Conservation (phyloP, 2,329 filamentous ascomycete species). For the Epichloe hybrida region DNA sequence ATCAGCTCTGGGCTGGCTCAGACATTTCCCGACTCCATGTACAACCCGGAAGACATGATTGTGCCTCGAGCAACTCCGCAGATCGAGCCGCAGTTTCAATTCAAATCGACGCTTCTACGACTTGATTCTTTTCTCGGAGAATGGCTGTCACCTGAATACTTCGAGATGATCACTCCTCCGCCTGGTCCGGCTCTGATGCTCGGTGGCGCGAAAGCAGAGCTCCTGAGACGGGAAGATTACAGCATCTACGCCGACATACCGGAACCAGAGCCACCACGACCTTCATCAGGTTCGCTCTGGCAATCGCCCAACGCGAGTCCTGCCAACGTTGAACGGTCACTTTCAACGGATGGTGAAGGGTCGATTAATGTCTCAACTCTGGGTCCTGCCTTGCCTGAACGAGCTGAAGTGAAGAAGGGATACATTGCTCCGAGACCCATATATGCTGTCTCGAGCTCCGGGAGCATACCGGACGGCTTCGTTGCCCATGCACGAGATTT, state of each 20-base stretch:
- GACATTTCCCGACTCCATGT: conserved; percentile 19
- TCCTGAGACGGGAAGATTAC: conserved; percentile 64
- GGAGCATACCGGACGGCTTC: conserved; percentile 76
- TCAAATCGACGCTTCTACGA: conserved; percentile 53
- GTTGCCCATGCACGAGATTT: conserved; percentile 81
- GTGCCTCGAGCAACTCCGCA: conserved; percentile 18
- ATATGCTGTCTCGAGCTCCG: conserved; percentile 69
- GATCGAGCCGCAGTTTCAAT: conserved; percentile 13
- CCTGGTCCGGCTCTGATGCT: conserved; percentile 80
- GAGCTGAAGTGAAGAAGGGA: conserved; percentile 20
- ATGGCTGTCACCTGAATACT: conserved; percentile 90
- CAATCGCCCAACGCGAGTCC: conserved; percentile 18
- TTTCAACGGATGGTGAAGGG: conserved; percentile 14
- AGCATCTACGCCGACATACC: conserved; percentile 26
- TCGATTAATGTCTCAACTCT: conserved; percentile 18
- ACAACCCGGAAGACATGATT: conserved; percentile 21
- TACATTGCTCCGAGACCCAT: conserved; percentile 69
- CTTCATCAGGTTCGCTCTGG: conserved; percentile 18
- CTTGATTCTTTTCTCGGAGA: conserved; percentile 90
- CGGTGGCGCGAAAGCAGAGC: conserved; percentile 72
- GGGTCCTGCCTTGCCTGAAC: conserved; percentile 20
- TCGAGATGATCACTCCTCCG: conserved; percentile 79
- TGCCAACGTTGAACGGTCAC: conserved; percentile 8
- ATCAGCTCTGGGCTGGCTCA: conserved; percentile 76
- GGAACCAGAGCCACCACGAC: conserved; percentile 11